These are phyloP conservation scores for Schizothecium vesticola DNA, from an alignment of 495 filamentous ascomycete genomes.

Conservation along the genomic window DNA sequence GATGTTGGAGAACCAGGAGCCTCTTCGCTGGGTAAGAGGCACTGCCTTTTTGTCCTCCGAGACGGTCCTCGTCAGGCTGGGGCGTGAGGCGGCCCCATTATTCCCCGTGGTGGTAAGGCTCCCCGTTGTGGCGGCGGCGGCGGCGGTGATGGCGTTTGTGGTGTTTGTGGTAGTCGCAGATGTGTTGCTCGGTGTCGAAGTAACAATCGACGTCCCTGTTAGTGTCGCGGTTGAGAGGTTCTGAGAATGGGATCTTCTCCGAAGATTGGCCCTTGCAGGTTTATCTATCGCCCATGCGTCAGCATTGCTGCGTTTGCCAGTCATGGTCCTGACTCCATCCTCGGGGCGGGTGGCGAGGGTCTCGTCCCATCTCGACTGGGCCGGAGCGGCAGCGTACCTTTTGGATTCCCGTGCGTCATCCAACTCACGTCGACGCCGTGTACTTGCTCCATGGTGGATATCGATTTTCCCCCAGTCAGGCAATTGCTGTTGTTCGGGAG, in stretches of 20 bases:
- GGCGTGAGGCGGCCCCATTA: conserved; percentile 27
- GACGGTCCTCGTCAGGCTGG: conserved; percentile 23
- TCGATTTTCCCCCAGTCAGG: conserved; percentile 1
- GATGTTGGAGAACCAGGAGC: conserved; percentile 87
- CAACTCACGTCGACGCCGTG: conserved; percentile 63
- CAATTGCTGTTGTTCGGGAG: background rate
- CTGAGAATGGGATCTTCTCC: background rate
- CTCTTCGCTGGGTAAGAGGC: conserved; percentile 48
- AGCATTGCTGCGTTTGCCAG: background rate
- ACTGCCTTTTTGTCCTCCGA: conserved; percentile 33
- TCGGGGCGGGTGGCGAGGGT: background rate
- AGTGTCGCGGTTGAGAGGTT: background rate
- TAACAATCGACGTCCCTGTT: background rate
- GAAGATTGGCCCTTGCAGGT: background rate
- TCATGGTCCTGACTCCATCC: background rate
- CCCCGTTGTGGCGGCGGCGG: background rate
- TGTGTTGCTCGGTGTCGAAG: background rate
- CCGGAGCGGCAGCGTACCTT: conserved; percentile 33
- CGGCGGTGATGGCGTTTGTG: background rate
- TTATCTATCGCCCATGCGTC: background rate
- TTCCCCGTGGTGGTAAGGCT: conserved; percentile 11
- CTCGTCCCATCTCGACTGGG: background rate
- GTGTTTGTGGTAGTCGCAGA: background rate
- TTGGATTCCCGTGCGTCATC: conserved; percentile 51
- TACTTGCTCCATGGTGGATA: conserved; percentile 54